phyloP scores from a whole-genome alignment of 2,329 filamentous ascomycete species.

The Trichoderma brevicompactum region DNA sequence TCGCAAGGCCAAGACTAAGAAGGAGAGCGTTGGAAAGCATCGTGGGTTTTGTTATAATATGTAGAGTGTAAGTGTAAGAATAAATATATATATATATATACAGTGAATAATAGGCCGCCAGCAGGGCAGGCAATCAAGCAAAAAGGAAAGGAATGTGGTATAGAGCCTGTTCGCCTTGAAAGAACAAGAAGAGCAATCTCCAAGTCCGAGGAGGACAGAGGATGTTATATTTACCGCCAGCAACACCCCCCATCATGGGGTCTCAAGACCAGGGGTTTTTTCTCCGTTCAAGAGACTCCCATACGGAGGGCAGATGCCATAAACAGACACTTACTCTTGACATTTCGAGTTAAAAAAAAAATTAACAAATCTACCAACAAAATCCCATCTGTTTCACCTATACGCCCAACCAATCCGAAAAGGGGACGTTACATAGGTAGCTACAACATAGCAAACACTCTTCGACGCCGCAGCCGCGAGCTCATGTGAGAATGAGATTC shows the following conservation, averaged over 20 bases:
- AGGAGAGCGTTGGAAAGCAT: constrained; percentile 14
- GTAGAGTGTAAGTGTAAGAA: neutral
- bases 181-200: neutral
- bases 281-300: neutral
- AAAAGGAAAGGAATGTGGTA: neutral
- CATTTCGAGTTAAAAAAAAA: neutral
- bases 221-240: neutral
- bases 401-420: neutral
- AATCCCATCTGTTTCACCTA: neutral
- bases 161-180: neutral
- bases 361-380: neutral
- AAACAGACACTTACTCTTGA: neutral
- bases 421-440: constrained; percentile 17
- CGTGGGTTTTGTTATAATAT: neutral
- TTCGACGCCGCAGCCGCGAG: neutral
- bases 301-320: neutral
- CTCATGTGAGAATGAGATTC: constrained; percentile 16
- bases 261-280: no score
- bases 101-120: constrained; percentile 16
- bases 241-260: neutral
- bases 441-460: neutral
- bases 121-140: neutral
- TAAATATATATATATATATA: constrained; percentile 2
- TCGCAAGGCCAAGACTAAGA: constrained; percentile 14
- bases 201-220: neutral